Base-by-base conservation (phyloP, 2,329 filamentous ascomycete species). In the Chaetothyriales sp. region DNA sequence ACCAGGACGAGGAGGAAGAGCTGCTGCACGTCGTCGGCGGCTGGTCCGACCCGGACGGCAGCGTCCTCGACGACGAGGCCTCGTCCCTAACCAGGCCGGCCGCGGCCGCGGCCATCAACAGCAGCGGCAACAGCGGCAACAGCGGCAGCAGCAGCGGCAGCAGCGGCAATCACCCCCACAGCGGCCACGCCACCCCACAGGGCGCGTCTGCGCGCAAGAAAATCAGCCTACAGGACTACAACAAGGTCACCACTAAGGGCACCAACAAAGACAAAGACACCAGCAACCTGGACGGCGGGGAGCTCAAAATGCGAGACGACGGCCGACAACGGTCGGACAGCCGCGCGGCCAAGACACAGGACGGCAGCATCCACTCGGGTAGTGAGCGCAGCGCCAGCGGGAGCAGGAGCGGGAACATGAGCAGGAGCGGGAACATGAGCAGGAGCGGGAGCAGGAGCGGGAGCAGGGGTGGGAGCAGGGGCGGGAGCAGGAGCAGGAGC, bases 191-290 rank as follows among this genome's bases (percentile, higher is more conserved):
- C 57, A 72, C 69, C 18, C 69, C 73, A 40, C 63, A 52, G 59
- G 45, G 66, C 61, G 49, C 64, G 59, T 10, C 70, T 18, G 56
- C 64, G 20, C 81, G 77, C 67, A 82, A 80, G 69, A 82, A 80
- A 64, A 81, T 82, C 55, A 80, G 70, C 51, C 64, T 82, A 50
- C 76, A 72, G 44, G 78, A 77, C 43, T 83, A 82, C 65, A 81
- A 78, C 65, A 77, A 73, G 54, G 78, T 40, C 33, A 40, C 10
- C 15, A 15, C 33, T 15, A 40, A 40, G 33, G 33, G 4, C 10
- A 15, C 15, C 33, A 15, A 13, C 33, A 40, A 40, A 15, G 29
- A 13, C 33, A 40, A 78, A 62, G 73, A 67, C 54, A 70, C 33
- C 13, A 40, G 5, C 10, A 40, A 13, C 33, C 33, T 15, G 33